Evolutionary conservation across 2,329 filamentous ascomycete genomes (phyloP).

Genomic region (Cryphonectria nitschkei): DNA sequence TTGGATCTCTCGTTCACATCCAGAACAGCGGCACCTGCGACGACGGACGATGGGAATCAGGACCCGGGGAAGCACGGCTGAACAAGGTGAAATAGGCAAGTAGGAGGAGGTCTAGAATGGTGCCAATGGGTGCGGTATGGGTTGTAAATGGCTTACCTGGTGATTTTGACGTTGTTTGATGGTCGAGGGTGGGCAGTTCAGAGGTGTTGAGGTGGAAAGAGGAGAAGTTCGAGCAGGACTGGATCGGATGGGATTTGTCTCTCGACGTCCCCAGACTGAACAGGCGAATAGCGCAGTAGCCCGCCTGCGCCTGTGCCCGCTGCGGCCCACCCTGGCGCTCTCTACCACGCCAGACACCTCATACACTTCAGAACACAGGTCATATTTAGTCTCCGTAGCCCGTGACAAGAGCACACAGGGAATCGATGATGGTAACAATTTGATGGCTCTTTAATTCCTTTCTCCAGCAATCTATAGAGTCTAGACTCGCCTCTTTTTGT

Average conservation of each 20-base stretch:
- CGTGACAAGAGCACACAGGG: constrained; percentile 4
- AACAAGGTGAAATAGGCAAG: constrained; percentile 17
- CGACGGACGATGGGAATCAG: constrained; percentile 25
- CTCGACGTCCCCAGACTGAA: constrained; percentile 28
- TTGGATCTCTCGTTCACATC: constrained; percentile 32
- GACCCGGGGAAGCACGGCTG: constrained; percentile 16
- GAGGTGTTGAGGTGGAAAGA: constrained; percentile 37
- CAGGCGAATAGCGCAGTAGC: constrained; percentile 31
- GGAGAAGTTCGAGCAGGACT: constrained; percentile 38
- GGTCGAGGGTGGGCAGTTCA: constrained; percentile 36
- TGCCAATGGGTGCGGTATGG: constrained; percentile 20
- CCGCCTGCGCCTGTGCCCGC: constrained; percentile 29
- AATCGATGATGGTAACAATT: not conserved
- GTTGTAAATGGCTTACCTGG: constrained; percentile 35
- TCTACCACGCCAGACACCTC: constrained; percentile 17
- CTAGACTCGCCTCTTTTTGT: not conserved
- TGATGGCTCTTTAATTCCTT: not conserved
- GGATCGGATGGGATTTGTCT: constrained; percentile 34
- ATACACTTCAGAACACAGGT: constrained; percentile 14
- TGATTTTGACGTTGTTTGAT: constrained; percentile 35
- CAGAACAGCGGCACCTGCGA: constrained; percentile 32
- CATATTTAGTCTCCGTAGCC: not conserved
- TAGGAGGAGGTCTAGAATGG: constrained; percentile 17
- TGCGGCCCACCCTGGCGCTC: constrained; percentile 28
- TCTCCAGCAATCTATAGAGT: not conserved